These are phyloP conservation scores for Penicillium manginii DNA, from an alignment of 495 filamentous ascomycete species.

Conservation along the genomic window DNA sequence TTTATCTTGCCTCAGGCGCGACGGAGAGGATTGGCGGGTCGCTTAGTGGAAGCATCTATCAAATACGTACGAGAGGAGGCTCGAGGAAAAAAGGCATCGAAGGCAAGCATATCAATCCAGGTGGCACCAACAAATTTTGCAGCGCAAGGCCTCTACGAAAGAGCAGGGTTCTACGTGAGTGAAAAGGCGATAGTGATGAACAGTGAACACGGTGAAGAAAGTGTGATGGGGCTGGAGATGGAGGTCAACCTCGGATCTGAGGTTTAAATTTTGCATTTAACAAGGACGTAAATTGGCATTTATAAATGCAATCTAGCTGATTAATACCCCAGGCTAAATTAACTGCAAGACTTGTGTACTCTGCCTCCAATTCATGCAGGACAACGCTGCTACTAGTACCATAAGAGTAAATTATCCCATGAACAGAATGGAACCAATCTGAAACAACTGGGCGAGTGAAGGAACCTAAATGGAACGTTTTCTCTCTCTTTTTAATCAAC, in stretches of 20 bases:
- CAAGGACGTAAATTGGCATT: neutral
- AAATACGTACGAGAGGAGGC: constrained; percentile 32
- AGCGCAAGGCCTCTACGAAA: constrained; percentile 49
- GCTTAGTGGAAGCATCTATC: constrained; percentile 41
- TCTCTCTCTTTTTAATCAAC: no score
- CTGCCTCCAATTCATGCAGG: no score
- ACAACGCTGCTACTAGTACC: no score
- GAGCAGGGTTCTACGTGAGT: constrained; percentile 42
- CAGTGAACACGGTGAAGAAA: constrained; percentile 3
- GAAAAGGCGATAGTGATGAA: constrained; percentile 25
- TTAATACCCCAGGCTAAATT: no score
- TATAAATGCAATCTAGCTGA: no score
- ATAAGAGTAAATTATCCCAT: no score
- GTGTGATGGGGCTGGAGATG: constrained; percentile 9
- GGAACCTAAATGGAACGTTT: no score
- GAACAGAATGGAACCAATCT: no score
- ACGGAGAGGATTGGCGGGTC: constrained; percentile 44
- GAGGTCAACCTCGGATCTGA: constrained; percentile 2
- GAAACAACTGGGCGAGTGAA: no score
- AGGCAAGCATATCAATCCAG: constrained; percentile 34
- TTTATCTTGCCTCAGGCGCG: constrained; percentile 50
- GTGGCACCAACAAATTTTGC: constrained; percentile 41
- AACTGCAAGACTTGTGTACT: no score
- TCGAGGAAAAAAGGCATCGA: constrained; percentile 13
- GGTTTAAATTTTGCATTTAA: neutral